Percentiles rank a stretch among this genome's conserved stretches.
These are phyloP conservation scores for Aspergillus luchuensis DNA, from an alignment of 2,329 filamentous ascomycete species.

Conservation along the genomic window DNA sequence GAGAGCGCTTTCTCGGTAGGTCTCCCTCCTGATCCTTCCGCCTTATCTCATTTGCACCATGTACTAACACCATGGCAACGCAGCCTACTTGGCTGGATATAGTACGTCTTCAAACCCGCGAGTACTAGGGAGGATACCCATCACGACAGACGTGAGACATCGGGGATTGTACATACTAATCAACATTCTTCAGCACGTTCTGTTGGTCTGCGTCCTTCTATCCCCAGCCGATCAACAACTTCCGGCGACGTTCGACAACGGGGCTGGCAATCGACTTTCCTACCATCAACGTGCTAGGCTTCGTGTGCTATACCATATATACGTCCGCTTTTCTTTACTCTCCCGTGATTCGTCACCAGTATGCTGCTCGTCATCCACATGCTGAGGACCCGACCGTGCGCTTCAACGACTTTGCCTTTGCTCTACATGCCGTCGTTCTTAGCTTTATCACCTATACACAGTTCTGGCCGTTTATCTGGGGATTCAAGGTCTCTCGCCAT, in stretches of 20 bases:
- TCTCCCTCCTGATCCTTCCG: neutral
- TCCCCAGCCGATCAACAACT: slow-evolving; percentile 83
- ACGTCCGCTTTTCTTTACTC: slow-evolving; percentile 78
- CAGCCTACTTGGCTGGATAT: slow-evolving; percentile 71
- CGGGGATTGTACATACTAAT: neutral
- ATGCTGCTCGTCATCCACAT: slow-evolving; percentile 74
- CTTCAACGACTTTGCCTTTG: slow-evolving; percentile 88
- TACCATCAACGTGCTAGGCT: slow-evolving; percentile 66
- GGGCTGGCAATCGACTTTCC: slow-evolving; percentile 90
- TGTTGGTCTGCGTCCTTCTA: slow-evolving; percentile 92
- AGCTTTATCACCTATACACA: slow-evolving; percentile 75
- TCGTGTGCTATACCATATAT: slow-evolving; percentile 70
- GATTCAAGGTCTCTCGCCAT: slow-evolving; percentile 63
- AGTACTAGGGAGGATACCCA: neutral
- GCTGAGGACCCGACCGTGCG: slow-evolving; percentile 79
- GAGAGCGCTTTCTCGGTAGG: slow-evolving; percentile 47
- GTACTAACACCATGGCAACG: slow-evolving; percentile 44
- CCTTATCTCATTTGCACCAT: neutral
- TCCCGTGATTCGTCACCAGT: slow-evolving; percentile 73
- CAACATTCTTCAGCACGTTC: slow-evolving; percentile 49
- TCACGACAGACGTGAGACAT: neutral
- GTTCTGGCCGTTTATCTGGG: slow-evolving; percentile 72
- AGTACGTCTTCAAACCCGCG: slow-evolving; percentile 46
- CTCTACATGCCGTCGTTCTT: slow-evolving; percentile 74
- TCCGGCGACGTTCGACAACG: slow-evolving; percentile 70